A percentile compares a stretch with the other conserved stretches of the same genome.
phyloP scores from a whole-genome alignment of 139 green algal genomes.

The Marvania coccoides region DNA sequence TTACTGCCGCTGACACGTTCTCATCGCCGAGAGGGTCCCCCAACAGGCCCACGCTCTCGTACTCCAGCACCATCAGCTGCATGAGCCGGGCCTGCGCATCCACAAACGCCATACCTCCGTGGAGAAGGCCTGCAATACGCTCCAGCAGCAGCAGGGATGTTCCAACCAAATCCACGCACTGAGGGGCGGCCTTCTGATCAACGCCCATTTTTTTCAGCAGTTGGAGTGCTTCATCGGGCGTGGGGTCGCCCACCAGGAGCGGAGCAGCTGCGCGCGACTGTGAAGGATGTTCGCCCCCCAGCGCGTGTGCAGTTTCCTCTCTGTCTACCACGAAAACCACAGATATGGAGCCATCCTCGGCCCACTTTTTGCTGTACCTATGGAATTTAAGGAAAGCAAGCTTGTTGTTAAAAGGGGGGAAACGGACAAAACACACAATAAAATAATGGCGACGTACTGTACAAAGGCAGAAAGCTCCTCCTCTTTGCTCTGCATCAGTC shows the following conservation, averaged over 20 bases:
- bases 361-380: neutral
- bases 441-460: neutral
- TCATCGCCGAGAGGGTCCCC: too few relatives aligned
- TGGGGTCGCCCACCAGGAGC: conserved; percentile 9
- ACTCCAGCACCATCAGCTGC: neutral
- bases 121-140: neutral
- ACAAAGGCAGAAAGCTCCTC: neutral
- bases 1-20: too few relatives aligned
- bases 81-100: neutral
- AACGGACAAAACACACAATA: neutral
- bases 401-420: neutral
- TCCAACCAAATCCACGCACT: conserved; percentile 14
- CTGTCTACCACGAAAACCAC: neutral
- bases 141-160: conserved; percentile 18
- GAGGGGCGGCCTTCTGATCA: neutral
- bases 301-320: neutral
- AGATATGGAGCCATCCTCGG: neutral
- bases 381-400: neutral
- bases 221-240: neutral
- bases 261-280: neutral
- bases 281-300: neutral
- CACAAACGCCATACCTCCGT: conserved; percentile 1
- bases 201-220: conserved; percentile 10
- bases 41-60: conserved; percentile 12
- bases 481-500: conserved; percentile 10